These are phyloP conservation scores for Borovskyia barvae DNA, from an alignment of 208 protist species.

Conservation along the genomic window DNA sequence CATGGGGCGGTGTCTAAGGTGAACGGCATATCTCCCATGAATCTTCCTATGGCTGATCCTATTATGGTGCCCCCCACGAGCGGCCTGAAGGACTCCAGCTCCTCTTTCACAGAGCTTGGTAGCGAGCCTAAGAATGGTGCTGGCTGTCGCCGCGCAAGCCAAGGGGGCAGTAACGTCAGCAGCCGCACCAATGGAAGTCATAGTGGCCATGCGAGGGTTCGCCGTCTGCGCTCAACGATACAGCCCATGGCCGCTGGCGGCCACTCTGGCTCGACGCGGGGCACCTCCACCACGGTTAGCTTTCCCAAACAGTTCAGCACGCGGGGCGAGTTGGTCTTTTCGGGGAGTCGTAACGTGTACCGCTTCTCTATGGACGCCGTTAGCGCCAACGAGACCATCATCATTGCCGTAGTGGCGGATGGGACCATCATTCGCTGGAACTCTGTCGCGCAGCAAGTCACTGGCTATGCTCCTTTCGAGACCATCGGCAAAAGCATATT, in stretches of 20 bases:
- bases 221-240: slow-evolving; percentile 7
- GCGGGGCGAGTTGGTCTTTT: slow-evolving; percentile 79
- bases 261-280: slow-evolving; percentile 8
- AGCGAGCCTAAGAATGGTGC: too few species aligned
- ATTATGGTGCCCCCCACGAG: too few species aligned
- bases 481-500: slow-evolving; percentile 77
- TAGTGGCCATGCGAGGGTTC: neutral
- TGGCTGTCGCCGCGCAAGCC: too few species aligned
- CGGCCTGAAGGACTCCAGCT: too few species aligned
- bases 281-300: slow-evolving; percentile 12
- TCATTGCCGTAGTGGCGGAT: slow-evolving; percentile 76
- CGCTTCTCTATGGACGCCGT: slow-evolving; percentile 69
- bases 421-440: slow-evolving; percentile 91
- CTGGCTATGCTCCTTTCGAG: slow-evolving; percentile 55
- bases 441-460: slow-evolving; percentile 46
- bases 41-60: too few species aligned
- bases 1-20: too few species aligned
- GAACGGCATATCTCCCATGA: too few species aligned
- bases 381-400: slow-evolving; percentile 40
- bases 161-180: neutral
- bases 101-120: too few species aligned
- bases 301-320: slow-evolving; percentile 34
- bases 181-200: neutral
- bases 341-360: slow-evolving; percentile 76
- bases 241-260: slow-evolving; percentile 5